Base-by-base conservation (phyloP, 129 eudicot genomes). In the Lactuca sativa region DNA sequence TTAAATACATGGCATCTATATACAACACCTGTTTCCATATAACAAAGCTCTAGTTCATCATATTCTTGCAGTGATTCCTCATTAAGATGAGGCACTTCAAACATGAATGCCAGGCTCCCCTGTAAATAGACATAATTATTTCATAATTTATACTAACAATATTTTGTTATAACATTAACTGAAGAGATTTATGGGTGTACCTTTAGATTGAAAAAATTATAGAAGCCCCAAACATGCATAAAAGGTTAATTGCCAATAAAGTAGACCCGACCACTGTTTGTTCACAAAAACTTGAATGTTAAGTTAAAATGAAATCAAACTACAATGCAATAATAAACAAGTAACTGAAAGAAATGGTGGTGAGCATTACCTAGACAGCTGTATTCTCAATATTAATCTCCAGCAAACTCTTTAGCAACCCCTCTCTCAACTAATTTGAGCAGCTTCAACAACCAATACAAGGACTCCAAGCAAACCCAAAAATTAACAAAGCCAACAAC, bases 61-160 rank as follows among this genome's bases (percentile, higher is more conserved):
- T 93, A 93, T 79, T 90, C 99, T 64, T 91, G 90, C 64, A 93
- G 74, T 52, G 99, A 82, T 70, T 93, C 99, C 79, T 90, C 99
- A 74, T 90, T 90, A 59, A 93, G 93, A 82, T 90, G 80, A 75
- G 99, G 92, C 88, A 90, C 78, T 80, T 93, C 95, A 76, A 93
- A 90, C 95, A 93, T 93, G 70, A 85, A 87, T 52, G 99, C 95
- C 78, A 93, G 62, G 76, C 99, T 93, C 85, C 90, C 99, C 95
- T 88, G 77, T 38, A 56, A 64, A 66, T 6, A 74, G 11, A 68
- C 4, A 56, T 58, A 59, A 44, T 13, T 59, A 17, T 47, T 13
- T 32, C 11, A 18, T 18, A 18, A 18, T 18, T 18, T 1, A 32
- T 70, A 15, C 54, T 67, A 17, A 51, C 6, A 33, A 32, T 1